Conservation (phyloP, 192 early-diverging fungal species). For the Rhizophlyctis rosea region DNA sequence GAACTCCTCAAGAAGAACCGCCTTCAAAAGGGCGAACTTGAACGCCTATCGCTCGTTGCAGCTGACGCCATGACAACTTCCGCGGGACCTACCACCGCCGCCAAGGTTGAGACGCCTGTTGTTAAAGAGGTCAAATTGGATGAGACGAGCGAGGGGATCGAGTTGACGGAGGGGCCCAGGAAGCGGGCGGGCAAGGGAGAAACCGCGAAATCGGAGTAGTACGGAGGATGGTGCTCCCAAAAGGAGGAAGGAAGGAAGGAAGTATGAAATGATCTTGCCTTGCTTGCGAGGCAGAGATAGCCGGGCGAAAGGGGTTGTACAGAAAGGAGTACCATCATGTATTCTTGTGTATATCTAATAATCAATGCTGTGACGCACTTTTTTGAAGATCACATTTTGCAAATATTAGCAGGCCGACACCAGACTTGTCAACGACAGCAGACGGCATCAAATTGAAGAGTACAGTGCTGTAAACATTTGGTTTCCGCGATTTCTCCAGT, state of each 20-base stretch:
- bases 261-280: neutral
- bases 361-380: neutral
- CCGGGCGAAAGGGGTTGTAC: neutral
- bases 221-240: neutral
- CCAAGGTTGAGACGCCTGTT: neutral
- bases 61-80: neutral
- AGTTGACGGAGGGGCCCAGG: neutral
- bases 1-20: slow-evolving; percentile 17
- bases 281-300: neutral
- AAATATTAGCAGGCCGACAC: no score
- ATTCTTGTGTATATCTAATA: neutral
- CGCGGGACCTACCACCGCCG: neutral
- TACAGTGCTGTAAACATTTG: no score
- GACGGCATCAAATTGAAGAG: neutral
- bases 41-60: neutral
- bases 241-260: neutral
- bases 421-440: neutral
- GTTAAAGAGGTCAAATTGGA: neutral
- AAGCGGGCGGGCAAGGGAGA: neutral
- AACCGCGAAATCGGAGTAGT: neutral
- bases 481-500: no score
- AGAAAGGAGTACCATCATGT: no score
- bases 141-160: neutral
- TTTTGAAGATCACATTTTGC: neutral
- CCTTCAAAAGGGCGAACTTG: slow-evolving; percentile 13